These are phyloP conservation scores for Kwoniella sp. DNA, from an alignment of 768 basidiomycete species.

Conservation along the genomic window DNA sequence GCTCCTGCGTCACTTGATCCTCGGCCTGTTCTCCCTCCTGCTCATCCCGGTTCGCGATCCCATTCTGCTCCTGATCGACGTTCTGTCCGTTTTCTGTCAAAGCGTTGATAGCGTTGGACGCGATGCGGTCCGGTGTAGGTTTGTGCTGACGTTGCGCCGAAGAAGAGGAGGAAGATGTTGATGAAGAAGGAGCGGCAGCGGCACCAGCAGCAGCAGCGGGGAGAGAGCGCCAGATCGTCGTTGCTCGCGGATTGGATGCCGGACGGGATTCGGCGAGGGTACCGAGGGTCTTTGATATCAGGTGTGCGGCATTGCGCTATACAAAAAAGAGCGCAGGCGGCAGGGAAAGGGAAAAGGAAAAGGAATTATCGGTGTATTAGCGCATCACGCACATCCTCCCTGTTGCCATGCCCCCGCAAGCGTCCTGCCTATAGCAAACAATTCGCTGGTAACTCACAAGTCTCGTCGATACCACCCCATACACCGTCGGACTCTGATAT, in stretches of 20 bases:
- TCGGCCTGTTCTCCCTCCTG: no score
- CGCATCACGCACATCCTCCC: no score
- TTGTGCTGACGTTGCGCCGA: neutral
- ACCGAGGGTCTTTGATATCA: constrained; percentile 36
- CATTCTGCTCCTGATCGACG: neutral
- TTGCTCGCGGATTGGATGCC: constrained; percentile 41
- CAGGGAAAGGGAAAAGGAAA: no score
- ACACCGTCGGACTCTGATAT: constrained; percentile 46
- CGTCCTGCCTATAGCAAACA: no score
- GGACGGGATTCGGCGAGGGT: constrained; percentile 39
- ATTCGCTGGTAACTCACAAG: no score
- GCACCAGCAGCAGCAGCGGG: no score
- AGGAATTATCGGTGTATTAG: no score
- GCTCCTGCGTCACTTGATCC: no score
- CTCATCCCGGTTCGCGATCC: neutral
- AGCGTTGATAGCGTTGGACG: neutral
- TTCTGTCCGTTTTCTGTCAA: neutral
- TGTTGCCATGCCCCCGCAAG: no score
- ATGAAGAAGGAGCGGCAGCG: no score
- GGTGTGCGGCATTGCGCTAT: constrained; percentile 42
- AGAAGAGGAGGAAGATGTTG: neutral
- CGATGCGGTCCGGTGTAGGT: neutral
- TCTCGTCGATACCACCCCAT: constrained; percentile 37
- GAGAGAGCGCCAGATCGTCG: constrained; percentile 39
- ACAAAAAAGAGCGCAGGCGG: neutral